Evolutionary conservation across 1,284 basidiomycete species (phyloP).

Genomic region (Leucoagaricus sp.): DNA sequence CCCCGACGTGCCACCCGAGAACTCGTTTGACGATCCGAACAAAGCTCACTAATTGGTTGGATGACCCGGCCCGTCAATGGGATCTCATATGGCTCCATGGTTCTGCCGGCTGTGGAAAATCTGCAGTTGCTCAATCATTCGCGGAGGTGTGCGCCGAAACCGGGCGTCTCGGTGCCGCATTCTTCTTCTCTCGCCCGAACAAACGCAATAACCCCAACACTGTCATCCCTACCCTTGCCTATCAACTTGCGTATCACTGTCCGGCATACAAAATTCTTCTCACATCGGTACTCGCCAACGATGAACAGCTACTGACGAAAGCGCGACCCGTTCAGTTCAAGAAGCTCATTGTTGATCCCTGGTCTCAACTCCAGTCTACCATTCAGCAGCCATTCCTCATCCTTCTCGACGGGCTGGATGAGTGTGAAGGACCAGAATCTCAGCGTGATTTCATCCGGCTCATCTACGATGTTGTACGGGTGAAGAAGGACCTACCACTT

Average conservation of each 20-base stretch:
- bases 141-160: background rate
- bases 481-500: background rate
- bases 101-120: slow-evolving; percentile 4
- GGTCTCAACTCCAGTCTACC: background rate
- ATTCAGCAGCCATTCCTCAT: background rate
- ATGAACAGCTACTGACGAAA: background rate
- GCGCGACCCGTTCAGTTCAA: background rate
- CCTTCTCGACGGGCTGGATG: background rate
- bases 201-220: background rate
- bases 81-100: background rate
- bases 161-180: background rate
- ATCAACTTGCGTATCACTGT: background rate
- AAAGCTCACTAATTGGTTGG: background rate
- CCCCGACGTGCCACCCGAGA: background rate
- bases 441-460: background rate
- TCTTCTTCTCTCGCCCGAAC: background rate
- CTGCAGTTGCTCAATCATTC: background rate
- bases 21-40: background rate
- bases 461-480: background rate
- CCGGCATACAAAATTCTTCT: background rate
- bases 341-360: slow-evolving; percentile 1
- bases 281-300: background rate
- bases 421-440: background rate
- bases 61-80: background rate
- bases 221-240: background rate